Evolutionary conservation across 257 asterid species (phyloP).

Genomic region (Cinchona pubescens): DNA sequence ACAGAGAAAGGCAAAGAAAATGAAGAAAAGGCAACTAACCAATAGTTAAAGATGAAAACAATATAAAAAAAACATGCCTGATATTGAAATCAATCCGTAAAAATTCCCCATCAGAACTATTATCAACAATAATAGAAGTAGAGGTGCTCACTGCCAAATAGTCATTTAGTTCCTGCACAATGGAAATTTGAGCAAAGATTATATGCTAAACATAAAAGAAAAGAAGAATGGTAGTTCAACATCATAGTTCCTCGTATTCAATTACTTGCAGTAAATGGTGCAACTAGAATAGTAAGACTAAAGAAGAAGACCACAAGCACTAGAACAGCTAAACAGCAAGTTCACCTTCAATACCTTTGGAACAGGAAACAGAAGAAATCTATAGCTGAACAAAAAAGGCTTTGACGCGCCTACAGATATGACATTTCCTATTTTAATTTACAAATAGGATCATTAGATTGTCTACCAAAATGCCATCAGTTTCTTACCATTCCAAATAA

Average conservation of each 20-base stretch:
- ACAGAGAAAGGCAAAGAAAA: not conserved
- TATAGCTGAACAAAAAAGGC: not conserved
- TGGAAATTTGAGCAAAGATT: not conserved
- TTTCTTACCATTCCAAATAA: conserved; percentile 89
- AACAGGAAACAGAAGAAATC: not conserved
- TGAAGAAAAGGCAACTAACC: conserved; percentile 4
- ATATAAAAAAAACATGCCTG: conserved; percentile 47
- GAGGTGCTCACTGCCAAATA: conserved; percentile 68
- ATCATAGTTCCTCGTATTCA: not conserved
- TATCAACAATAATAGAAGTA: conserved; percentile 75
- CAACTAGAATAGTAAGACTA: not conserved
- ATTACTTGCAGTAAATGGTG: not conserved
- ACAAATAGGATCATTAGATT: not conserved
- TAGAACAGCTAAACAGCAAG: not conserved
- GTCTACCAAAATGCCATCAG: not conserved
- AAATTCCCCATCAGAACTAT: conserved; percentile 86
- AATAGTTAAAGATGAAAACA: not conserved
- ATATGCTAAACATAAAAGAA: not conserved
- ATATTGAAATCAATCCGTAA: conserved; percentile 83
- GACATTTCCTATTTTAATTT: not conserved
- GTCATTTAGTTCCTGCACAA: conserved; percentile 68
- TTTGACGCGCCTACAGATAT: not conserved
- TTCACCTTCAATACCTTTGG: not conserved
- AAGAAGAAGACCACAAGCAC: not conserved
- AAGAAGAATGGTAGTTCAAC: not conserved